Conservation (phyloP, 805 yeast genomes). For the Lipomyces yamanashiensis region DNA sequence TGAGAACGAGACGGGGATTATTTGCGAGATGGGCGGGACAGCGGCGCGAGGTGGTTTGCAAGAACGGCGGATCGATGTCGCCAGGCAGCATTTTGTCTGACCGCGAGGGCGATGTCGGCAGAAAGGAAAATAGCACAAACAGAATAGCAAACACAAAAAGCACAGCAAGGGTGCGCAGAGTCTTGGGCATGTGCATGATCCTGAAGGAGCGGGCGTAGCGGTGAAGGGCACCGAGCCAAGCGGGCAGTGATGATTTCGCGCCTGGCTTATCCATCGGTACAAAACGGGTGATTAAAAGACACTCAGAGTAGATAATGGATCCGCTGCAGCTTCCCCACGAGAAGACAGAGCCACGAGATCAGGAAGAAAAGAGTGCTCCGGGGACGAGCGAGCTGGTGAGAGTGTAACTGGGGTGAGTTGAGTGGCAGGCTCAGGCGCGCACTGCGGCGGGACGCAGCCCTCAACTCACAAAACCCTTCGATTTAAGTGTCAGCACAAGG, state of each 20-base stretch:
- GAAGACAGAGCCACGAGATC: background rate
- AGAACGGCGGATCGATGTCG: slow-evolving; percentile 33
- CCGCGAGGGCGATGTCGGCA: slow-evolving; percentile 7
- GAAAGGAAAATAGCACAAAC: slow-evolving; percentile 10
- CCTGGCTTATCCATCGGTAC: slow-evolving; percentile 4
- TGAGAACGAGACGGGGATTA: slow-evolving; percentile 21
- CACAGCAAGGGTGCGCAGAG: slow-evolving; percentile 10
- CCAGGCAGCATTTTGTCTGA: slow-evolving; percentile 22
- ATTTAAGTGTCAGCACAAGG: background rate
- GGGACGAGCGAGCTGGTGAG: background rate
- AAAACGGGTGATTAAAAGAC: background rate
- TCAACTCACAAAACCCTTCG: background rate
- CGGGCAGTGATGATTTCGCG: slow-evolving; percentile 14
- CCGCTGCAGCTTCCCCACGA: background rate
- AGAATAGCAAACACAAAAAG: background rate
- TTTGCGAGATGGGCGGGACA: slow-evolving; percentile 26
- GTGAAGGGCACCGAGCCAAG: background rate
- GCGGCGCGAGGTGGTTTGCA: slow-evolving; percentile 23
- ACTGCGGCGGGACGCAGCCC: background rate
- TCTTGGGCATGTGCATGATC: slow-evolving; percentile 22
- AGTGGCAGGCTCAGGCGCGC: background rate
- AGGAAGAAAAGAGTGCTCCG: background rate
- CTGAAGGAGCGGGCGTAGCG: slow-evolving; percentile 27
- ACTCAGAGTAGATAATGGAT: background rate
- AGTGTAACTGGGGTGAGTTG: background rate